Evolutionary conservation across 768 basidiomycete species (phyloP).

Genomic region (Suillus brevipes): DNA sequence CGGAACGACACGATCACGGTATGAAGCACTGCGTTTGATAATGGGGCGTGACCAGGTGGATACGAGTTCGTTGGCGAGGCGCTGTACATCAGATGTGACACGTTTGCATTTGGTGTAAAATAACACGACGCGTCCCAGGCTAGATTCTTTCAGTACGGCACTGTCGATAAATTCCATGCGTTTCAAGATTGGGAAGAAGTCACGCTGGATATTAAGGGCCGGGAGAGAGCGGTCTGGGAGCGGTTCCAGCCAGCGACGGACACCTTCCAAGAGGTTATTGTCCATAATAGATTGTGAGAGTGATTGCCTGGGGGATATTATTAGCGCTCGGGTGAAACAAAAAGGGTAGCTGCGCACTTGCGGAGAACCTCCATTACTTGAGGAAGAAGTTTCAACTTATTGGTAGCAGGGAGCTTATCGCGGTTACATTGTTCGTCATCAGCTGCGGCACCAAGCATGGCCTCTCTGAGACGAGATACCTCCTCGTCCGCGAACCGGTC

Average conservation of each 20-base stretch:
- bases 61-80: constrained; percentile 82
- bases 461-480: constrained; percentile 82
- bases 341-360: constrained; percentile 60
- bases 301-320: constrained; percentile 53
- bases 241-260: constrained; percentile 90
- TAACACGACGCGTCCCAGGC: constrained; percentile 83
- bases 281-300: constrained; percentile 92
- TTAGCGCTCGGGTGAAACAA: constrained; percentile 1
- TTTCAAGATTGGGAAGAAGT: constrained; percentile 79
- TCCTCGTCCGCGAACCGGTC: constrained; percentile 90
- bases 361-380: constrained; percentile 91
- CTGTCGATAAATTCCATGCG: constrained; percentile 95
- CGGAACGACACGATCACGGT: constrained; percentile 72
- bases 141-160: constrained; percentile 85
- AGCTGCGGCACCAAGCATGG: constrained; percentile 85
- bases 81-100: constrained; percentile 77
- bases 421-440: constrained; percentile 80
- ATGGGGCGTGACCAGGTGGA: constrained; percentile 88
- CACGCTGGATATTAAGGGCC: constrained; percentile 92
- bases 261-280: constrained; percentile 90
- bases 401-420: constrained; percentile 77
- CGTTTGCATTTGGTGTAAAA: constrained; percentile 97
- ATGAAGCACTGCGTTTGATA: constrained; percentile 84
- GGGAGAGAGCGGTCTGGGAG: constrained; percentile 91
- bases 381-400: constrained; percentile 82